Evolutionary conservation across 2,329 filamentous ascomycete genomes (phyloP).

Genomic region (Phialemoniopsis sp.): DNA sequence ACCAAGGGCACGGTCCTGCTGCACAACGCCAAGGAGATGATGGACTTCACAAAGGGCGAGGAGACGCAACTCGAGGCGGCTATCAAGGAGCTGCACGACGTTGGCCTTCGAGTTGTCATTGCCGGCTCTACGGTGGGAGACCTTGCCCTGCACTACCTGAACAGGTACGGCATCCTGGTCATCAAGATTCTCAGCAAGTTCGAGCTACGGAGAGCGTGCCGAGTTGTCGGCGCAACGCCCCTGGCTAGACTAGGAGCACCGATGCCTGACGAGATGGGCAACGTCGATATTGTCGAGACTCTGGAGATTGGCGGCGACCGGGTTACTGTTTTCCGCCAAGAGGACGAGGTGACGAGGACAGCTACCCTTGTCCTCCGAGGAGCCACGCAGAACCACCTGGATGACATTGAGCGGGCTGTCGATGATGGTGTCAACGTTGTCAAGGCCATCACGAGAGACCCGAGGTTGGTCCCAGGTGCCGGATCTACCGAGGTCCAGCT

Average conservation of each 20-base stretch:
- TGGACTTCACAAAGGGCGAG: conserved; percentile 97
- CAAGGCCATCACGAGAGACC: conserved; percentile 94
- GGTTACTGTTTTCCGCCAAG: conserved; percentile 97
- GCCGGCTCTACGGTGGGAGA: conserved; percentile 94
- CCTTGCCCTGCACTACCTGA: conserved; percentile 94
- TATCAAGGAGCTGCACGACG: conserved; percentile 95
- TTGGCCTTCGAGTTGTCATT: conserved; percentile 85
- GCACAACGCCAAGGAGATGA: conserved; percentile 97
- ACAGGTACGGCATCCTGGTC: conserved; percentile 91
- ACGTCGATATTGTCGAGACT: conserved; percentile 91
- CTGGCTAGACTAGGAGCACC: conserved; percentile 91
- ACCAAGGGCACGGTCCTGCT: conserved; percentile 97
- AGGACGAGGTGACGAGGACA: conserved; percentile 86
- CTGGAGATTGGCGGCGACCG: conserved; percentile 96
- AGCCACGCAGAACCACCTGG: conserved; percentile 95
- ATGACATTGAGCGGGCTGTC: conserved; percentile 93
- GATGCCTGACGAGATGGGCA: conserved; percentile 99
- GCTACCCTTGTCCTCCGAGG: conserved; percentile 92
- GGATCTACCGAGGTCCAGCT: conserved; percentile 94
- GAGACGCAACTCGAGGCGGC: conserved; percentile 84
- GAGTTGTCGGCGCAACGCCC: conserved; percentile 95
- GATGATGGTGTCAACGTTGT: conserved; percentile 98
- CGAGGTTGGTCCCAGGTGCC: conserved; percentile 86
- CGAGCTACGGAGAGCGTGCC: conserved; percentile 89
- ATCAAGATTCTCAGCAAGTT: conserved; percentile 99